Evolutionary conservation across 2,329 filamentous ascomycete genomes (phyloP), one percentile per base, ranked within the genome.

Genomic region (Cladosporium sphaerospermum): DNA sequence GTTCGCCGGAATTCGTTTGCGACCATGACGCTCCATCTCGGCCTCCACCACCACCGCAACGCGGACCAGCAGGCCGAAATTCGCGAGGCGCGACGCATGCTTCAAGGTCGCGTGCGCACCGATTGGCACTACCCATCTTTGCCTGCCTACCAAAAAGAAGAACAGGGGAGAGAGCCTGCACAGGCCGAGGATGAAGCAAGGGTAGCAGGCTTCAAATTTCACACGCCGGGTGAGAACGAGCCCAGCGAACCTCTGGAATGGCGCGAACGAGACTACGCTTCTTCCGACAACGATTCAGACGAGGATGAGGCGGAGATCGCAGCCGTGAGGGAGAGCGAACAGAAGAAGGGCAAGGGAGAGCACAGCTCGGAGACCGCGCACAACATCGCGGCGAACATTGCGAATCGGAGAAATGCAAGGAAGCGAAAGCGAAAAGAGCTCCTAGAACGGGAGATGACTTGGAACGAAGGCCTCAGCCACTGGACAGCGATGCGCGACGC

Each of bases 391-490:
- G 57, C 63, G 34, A 66, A 69, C 10, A 56, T 76, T 37, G 46
- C 42, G 16, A 57, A 62, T 23, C 58, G 61, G 9, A 57, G 58
- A 18, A 23, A 52, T 16, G 61, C 58, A 52, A 63, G 70, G 54
- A 75, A 69, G 57, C 62, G 67, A 47, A 69, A 69, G 57, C 64
- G 72, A 39, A 61, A 66, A 48, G 57, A 62, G 45, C 60, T 62
- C 10, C 56, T 75, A 46, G 68, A 72, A 52, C 63, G 66, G 31
- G 75, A 78, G 57, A 72, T 74, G 69, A 54, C 56, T 7, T 95
- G 87, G 84, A 97, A 96, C 63, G 76, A 85, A 36, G 92, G 92
- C 0, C 68, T 96, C 53, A 80, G 83, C n/a, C 86, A 86, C 67
- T 97, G 89, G 71, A 80, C 84, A 55, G 81, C 84, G 31, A 78